These are phyloP conservation scores for Phyllostachys edulis DNA, from an alignment of 176 grass and related monocot species.

Conservation along the genomic window DNA sequence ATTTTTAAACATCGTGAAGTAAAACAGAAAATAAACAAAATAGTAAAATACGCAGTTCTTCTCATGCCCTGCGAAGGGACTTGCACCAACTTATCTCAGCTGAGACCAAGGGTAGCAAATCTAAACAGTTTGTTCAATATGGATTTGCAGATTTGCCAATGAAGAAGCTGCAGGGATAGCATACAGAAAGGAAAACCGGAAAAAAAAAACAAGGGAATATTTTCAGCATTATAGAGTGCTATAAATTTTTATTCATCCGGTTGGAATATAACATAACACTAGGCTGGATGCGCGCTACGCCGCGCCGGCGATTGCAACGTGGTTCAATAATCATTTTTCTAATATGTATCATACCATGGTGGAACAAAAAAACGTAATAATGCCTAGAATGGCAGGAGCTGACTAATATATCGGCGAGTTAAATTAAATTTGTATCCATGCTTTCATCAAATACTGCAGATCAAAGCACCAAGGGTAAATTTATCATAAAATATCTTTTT, in stretches of 20 bases:
- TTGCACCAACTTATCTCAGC: background rate
- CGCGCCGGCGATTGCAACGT: too few species aligned
- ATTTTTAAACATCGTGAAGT: background rate
- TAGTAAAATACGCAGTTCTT: background rate
- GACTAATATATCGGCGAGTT: too few species aligned
- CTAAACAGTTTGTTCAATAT: slow-evolving; percentile 1
- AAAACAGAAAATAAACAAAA: slow-evolving; percentile 1
- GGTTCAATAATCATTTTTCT: too few species aligned
- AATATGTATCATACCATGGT: too few species aligned
- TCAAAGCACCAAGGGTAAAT: too few species aligned
- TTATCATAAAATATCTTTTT: too few species aligned
- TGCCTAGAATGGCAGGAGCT: too few species aligned
- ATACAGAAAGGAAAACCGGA: background rate
- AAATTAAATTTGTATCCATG: too few species aligned
- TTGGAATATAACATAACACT: background rate
- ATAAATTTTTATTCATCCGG: background rate
- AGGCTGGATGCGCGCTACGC: too few species aligned
- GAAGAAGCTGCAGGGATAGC: slow-evolving; percentile 11
- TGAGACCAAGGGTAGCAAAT: background rate
- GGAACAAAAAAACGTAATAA: too few species aligned
- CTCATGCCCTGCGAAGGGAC: background rate
- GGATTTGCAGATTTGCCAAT: background rate
- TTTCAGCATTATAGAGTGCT: slow-evolving; percentile 4
- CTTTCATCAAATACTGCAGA: too few species aligned
- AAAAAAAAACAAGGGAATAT: background rate